These are phyloP conservation scores for Neofusicoccum parvum DNA, from an alignment of 2,329 filamentous ascomycete genomes.

Conservation along the genomic window DNA sequence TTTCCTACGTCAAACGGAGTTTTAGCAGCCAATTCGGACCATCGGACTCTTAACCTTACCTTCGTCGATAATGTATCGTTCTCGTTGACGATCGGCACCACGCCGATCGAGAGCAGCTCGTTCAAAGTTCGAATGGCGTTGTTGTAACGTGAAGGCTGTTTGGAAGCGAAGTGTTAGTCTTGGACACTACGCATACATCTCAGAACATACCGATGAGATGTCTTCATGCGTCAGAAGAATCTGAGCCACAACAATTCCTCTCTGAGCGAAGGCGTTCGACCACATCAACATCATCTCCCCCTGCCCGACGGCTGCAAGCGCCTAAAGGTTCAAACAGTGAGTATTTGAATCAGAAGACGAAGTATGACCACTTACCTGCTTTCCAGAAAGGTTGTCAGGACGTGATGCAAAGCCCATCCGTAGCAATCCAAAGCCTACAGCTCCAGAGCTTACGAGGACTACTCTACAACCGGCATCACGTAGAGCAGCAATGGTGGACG, in stretches of 20 bases:
- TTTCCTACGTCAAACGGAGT: not conserved
- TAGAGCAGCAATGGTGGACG: not conserved
- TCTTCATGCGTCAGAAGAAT: constrained; percentile 3
- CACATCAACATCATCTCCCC: constrained; percentile 5
- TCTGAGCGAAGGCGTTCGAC: not conserved
- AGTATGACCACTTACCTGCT: not conserved
- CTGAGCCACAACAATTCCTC: not conserved
- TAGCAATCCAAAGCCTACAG: not conserved
- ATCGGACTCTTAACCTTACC: not conserved
- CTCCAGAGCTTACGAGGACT: not conserved
- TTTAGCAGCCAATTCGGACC: not conserved
- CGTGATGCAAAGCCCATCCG: constrained; percentile 2
- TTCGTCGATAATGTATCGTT: not conserved
- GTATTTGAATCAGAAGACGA: not conserved
- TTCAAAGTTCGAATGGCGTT: not conserved
- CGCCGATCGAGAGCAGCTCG: not conserved
- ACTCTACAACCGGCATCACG: not conserved
- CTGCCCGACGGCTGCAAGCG: not conserved
- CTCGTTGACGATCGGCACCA: not conserved
- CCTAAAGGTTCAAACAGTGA: not conserved
- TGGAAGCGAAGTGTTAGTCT: not conserved
- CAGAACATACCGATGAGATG: constrained; percentile 1
- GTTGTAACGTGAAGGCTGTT: not conserved
- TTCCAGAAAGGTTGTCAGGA: not conserved
- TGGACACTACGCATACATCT: not conserved